phyloP scores from a whole-genome alignment of 1,139 yeast species.

The Saccharomyces hybrid region DNA sequence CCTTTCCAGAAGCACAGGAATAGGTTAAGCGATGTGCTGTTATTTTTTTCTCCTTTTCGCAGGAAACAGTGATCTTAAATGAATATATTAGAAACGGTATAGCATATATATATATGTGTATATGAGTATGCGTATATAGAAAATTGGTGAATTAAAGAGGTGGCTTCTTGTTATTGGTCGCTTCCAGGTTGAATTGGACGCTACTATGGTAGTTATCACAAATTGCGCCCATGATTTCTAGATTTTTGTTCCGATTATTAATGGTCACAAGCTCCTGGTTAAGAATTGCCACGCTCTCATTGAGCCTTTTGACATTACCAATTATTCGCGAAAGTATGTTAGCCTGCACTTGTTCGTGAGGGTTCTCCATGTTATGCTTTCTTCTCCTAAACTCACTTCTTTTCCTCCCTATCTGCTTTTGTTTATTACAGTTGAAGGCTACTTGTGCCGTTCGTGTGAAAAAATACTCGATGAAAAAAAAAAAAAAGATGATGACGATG shows the following conservation, averaged over 20 bases:
- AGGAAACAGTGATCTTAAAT: background rate
- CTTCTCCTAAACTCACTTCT: background rate
- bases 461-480: background rate
- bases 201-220: conserved; percentile 75
- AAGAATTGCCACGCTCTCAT: conserved; percentile 60
- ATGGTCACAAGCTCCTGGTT: conserved; percentile 38
- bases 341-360: conserved; percentile 80
- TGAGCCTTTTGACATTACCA: conserved; percentile 67
- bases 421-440: background rate
- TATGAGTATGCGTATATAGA: background rate
- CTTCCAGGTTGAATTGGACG: conserved; percentile 63
- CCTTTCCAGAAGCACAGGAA: background rate
- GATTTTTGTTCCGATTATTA: conserved; percentile 59
- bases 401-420: background rate
- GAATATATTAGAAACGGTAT: background rate
- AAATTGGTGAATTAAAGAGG: conserved; percentile 32
- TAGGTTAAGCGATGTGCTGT: background rate
- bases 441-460: background rate
- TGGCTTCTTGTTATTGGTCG: conserved; percentile 56
- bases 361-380: conserved; percentile 59
- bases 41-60: background rate
- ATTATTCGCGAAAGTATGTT: conserved; percentile 72
- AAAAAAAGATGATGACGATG: background rate
- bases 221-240: conserved; percentile 69
- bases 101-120: background rate